A percentile compares a stretch with the other conserved stretches of the same genome.
phyloP scores from a whole-genome alignment of 495 filamentous ascomycete genomes.

The Parmelia sp. region DNA sequence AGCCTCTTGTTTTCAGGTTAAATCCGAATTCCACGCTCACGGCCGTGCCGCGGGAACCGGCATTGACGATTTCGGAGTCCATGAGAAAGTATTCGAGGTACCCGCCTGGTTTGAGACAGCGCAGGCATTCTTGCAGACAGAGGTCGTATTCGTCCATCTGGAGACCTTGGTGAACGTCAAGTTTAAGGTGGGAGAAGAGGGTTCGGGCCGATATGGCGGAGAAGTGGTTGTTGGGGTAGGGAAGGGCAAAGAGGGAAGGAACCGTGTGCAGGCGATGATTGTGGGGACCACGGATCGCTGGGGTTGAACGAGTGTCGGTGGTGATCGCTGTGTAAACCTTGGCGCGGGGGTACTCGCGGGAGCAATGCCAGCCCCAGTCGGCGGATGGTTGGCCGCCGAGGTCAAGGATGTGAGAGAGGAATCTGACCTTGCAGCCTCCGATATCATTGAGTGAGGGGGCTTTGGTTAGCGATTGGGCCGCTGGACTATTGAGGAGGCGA shows the following conservation, averaged over 20 bases:
- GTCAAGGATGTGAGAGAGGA: conserved; percentile 69
- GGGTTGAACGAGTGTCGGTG: conserved; percentile 62
- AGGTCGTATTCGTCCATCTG: conserved; percentile 79
- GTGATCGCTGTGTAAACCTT: conserved; percentile 75
- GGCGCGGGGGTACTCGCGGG: conserved; percentile 72
- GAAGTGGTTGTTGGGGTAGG: conserved; percentile 83
- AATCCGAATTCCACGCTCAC: conserved; percentile 83
- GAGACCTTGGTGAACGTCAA: conserved; percentile 44
- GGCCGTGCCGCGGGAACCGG: conserved; percentile 69
- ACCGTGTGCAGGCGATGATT: conserved; percentile 83
- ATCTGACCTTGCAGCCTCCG: conserved; percentile 21
- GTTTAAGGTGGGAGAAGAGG: conserved; percentile 72
- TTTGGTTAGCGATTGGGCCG: conserved; percentile 49
- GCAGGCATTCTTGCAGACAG: conserved; percentile 77
- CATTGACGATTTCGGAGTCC: conserved; percentile 81
- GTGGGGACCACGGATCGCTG: conserved; percentile 66
- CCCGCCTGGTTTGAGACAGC: conserved; percentile 86
- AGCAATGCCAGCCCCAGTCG: conserved; percentile 94
- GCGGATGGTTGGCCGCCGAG: conserved; percentile 77
- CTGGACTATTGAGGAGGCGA: conserved; percentile 69
- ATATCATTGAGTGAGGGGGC: conserved; percentile 22
- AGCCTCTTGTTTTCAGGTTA: conserved; percentile 76
- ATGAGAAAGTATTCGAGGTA: conserved; percentile 85
- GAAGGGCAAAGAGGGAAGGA: conserved; percentile 66
- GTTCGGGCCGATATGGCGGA: conserved; percentile 90